Conservation (phyloP, 768 basidiomycete species). For the Tubosaeta brunneosetosa region DNA sequence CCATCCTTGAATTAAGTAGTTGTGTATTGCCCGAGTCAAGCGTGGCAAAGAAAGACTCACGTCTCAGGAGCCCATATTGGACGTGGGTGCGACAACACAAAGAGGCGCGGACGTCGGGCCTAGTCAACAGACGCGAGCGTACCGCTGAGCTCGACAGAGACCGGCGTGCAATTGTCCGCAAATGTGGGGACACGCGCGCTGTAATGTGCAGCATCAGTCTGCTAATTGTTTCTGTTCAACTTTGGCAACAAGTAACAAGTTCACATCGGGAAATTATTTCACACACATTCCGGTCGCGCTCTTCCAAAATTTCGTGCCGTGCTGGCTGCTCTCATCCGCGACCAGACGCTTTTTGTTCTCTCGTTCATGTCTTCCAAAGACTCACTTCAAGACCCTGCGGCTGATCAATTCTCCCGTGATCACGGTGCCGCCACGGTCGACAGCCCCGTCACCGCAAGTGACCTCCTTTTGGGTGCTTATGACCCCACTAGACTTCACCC, state of each 20-base stretch:
- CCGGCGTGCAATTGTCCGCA: constrained; percentile 18
- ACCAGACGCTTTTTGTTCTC: constrained; percentile 10
- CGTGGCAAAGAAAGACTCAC: constrained; percentile 23
- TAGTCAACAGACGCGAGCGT: constrained; percentile 19
- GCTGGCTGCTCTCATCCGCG: constrained; percentile 18
- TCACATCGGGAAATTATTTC: constrained; percentile 10
- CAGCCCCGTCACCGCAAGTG: constrained; percentile 72
- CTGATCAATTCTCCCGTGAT: constrained; percentile 42
- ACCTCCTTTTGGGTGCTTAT: constrained; percentile 82
- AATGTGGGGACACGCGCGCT: constrained; percentile 22
- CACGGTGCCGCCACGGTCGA: constrained; percentile 37
- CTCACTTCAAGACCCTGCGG: constrained; percentile 38
- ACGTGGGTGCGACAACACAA: constrained; percentile 5
- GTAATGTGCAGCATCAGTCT: constrained; percentile 15
- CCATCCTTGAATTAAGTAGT: constrained; percentile 44
- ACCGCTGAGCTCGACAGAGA: constrained; percentile 22
- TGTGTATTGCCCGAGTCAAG: constrained; percentile 1
- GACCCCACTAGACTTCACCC: constrained; percentile 94
- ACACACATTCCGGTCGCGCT: constrained; percentile 22
- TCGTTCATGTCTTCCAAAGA: constrained; percentile 28
- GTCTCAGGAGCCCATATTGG: constrained; percentile 15
- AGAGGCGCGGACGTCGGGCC: constrained; percentile 7
- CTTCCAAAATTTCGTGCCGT: constrained; percentile 26
- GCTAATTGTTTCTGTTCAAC: constrained; percentile 29
- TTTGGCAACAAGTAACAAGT: constrained; percentile 9